Evolutionary conservation across 228 moss, liverwort and hornwort genomes (phyloP).

Genomic region (Sphagnum fallax): DNA sequence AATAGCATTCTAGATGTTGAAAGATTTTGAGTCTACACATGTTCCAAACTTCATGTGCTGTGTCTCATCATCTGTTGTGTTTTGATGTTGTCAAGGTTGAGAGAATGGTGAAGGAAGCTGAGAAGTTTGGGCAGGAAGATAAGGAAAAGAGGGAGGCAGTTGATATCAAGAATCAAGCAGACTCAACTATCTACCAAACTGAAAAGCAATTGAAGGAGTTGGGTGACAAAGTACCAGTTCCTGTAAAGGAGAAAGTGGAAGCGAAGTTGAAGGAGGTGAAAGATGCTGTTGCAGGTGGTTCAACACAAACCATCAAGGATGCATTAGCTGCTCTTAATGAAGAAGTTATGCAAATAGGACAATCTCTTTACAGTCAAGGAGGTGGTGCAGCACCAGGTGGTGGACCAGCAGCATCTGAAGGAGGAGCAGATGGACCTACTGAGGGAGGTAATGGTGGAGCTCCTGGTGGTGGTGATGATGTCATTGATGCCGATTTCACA

Average conservation of each 20-base stretch:
- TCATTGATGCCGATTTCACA: constrained; percentile 27
- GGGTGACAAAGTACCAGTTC: constrained; percentile 19
- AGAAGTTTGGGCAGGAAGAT: constrained; percentile 26
- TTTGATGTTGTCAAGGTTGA: constrained; percentile 8
- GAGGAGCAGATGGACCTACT: constrained; percentile 12
- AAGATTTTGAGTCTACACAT: no score
- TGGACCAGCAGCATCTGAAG: constrained; percentile 14
- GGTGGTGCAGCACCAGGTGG: constrained; percentile 3
- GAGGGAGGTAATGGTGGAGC: constrained; percentile 7
- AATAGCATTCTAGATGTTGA: background rate
- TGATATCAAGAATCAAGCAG: constrained; percentile 23
- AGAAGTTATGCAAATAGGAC: constrained; percentile 26
- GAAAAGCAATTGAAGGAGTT: constrained; percentile 30
- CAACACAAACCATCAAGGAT: constrained; percentile 22
- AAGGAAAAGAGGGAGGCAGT: constrained; percentile 25
- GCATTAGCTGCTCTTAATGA: constrained; percentile 18
- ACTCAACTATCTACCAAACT: constrained; percentile 20
- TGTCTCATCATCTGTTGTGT: background rate
- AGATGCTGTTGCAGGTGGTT: constrained; percentile 14
- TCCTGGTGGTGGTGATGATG: constrained; percentile 15
- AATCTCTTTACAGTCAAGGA: constrained; percentile 22
- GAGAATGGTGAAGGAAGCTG: constrained; percentile 27
- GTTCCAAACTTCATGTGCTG: no score
- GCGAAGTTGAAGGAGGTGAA: constrained; percentile 21
- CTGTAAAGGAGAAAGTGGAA: constrained; percentile 19